These are phyloP conservation scores for Cutaneotrichosporon sp. DNA, from an alignment of 1,284 basidiomycete genomes.

Conservation along the genomic window DNA sequence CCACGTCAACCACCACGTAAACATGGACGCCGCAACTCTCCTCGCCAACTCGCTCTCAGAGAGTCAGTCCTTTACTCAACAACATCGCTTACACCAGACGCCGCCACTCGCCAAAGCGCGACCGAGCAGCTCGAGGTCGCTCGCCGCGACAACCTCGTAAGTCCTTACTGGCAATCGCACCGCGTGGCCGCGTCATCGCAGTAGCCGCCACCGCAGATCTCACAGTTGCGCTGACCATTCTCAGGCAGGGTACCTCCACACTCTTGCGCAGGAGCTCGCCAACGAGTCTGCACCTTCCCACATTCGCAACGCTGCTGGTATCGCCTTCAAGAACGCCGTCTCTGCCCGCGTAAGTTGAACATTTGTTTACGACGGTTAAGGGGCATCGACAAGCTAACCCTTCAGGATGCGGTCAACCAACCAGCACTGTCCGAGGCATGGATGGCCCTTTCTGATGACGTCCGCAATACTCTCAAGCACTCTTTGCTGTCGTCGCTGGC, in stretches of 20 bases:
- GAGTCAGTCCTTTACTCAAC: constrained; percentile 59
- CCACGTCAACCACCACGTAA: constrained; percentile 31
- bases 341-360: constrained; percentile 71
- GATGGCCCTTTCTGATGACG: constrained; percentile 69
- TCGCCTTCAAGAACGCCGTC: constrained; percentile 95
- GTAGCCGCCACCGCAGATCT: constrained; percentile 1
- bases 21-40: constrained; percentile 85
- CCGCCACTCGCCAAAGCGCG: constrained; percentile 80
- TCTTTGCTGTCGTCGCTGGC: constrained; percentile 78
- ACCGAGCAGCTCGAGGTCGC: constrained; percentile 82
- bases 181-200: neutral
- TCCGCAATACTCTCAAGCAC: constrained; percentile 82
- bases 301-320: constrained; percentile 88
- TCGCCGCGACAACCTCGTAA: constrained; percentile 78
- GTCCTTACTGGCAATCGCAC: constrained; percentile 33
- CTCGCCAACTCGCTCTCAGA: constrained; percentile 85
- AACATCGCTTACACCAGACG: constrained; percentile 59
- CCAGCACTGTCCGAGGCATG: constrained; percentile 74
- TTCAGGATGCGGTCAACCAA: constrained; percentile 74
- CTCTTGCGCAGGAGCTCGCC: constrained; percentile 76
- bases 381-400: constrained; percentile 9
- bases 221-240: neutral
- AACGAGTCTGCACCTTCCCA: constrained; percentile 71
- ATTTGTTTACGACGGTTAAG: constrained; percentile 9
- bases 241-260: constrained; percentile 83